Base-by-base conservation (phyloP, 441 rosid genomes). In the Pelargonium australe region DNA sequence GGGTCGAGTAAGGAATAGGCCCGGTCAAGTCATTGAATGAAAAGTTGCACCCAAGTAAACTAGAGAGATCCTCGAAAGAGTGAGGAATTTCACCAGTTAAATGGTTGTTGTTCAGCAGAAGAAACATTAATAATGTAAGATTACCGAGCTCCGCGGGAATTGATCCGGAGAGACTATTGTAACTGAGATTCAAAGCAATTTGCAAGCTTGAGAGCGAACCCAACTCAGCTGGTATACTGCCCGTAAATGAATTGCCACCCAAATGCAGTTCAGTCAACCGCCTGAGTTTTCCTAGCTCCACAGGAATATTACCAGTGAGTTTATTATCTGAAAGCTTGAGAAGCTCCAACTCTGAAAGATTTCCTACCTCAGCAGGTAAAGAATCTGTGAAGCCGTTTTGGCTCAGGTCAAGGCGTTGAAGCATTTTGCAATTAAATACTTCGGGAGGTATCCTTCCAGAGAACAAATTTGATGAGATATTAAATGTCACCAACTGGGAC, bases 401-500 rank as follows among this genome's bases (percentile, higher is more conserved):
- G 78, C 96, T 90, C 55, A 95, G 82, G 85, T 95, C 99, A 66
- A 92, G 93, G 14, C 97, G 85, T 71, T 95, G 98, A 81, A 95
- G 96, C 93, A 73, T 87, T 83, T 78, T 86, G 80, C 99, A 95
- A 78, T 82, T 81, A 19, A 87, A 80, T 65, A 91, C 85, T 64
- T 86, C 88, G 1, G 79, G 80, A 0, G 95, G 97, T 72, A 95
- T 80, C 45, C 28, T 70, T 47, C 99, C 97, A 0, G 82, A 76
- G 66, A 95, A 84, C 70, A 79, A 79, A 83, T 95, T 95, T 20
- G 89, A 86, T 0, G 99, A 95, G 72, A 90, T 78, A 76, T 95
- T 95, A 71, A 95, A 89, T 51, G 85, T 85, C 73, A 95, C 99
- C 67, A 95, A 72, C 75, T 85, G 83, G 68, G 93, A 82, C 67